Base-by-base conservation (phyloP, 1,139 yeast genomes). In the Debaryomyces sp. region DNA sequence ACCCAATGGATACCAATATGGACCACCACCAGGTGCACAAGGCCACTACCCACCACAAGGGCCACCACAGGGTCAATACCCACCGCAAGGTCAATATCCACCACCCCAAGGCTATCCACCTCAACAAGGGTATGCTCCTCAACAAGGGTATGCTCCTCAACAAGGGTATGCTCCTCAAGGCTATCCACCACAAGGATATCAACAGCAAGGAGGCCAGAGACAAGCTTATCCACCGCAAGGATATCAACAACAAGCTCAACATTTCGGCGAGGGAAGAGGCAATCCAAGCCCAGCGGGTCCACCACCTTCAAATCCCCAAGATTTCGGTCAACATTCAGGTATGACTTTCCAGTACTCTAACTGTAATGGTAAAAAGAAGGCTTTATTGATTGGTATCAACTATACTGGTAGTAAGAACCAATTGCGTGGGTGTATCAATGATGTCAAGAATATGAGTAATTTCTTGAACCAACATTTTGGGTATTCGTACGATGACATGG, bases 391-490 rank as follows among this genome's bases (percentile, higher is more conserved):
- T 47, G 98, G 98, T 8, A 87, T 90, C 68, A 92, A 92, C 70
- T 92, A 92, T 68, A 76, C 84, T 58, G 96, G 96, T 9, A 68
- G 87, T n/a, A 71, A 69, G 44, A 86, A 84, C 64, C 84, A 79
- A 54, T 74, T 92, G 52, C 74, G 86, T 48, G 98, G 98, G 1
- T 91, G 97, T 67, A 88, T 92, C 66, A 92, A 92, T 61, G 95
- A 87, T 67, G 89, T 82, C 32, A 75, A 79, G 56, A 85, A 84
- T 64, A 84, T 86, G 78, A 73, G 78, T 57, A 65, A 67, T 43
- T 86, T 83, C 58, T 69, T 86, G 55, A 73, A 81, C 36, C 71
- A 74, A 47, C 65, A 75, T 38, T 84, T 78, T 59, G 96, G 96
- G 0, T 92, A 89, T 67, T 62, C 68, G 29, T 74, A 78, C 57